phyloP scores from a whole-genome alignment of 805 yeast species.

The Candida maris region DNA sequence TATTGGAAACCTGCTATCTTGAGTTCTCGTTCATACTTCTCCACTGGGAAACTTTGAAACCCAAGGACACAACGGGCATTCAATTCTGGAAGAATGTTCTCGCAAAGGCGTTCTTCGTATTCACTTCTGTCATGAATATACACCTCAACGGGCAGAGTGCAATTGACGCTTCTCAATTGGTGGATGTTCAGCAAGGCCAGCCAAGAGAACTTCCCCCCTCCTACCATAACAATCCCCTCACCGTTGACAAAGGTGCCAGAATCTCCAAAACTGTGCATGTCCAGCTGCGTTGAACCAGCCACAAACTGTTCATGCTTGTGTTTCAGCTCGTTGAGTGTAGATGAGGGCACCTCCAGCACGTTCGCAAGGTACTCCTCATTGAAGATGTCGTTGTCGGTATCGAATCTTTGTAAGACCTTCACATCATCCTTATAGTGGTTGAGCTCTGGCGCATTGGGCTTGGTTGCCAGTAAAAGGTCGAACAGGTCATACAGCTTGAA shows the following conservation, averaged over 20 bases:
- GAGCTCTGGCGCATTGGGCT: constrained; percentile 39
- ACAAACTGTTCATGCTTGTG: constrained; percentile 15
- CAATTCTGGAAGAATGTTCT: constrained; percentile 35
- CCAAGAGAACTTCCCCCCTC: constrained; percentile 52
- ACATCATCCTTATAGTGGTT: constrained; percentile 38
- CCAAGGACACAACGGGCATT: constrained; percentile 47
- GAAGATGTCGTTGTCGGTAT: constrained; percentile 38
- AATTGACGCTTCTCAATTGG: constrained; percentile 42
- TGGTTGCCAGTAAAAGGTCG: constrained; percentile 20
- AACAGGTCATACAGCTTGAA: constrained; percentile 22
- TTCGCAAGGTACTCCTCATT: constrained; percentile 43
- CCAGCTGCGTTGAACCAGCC: constrained; percentile 29
- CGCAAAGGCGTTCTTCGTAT: constrained; percentile 47
- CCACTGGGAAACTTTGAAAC: constrained; percentile 28
- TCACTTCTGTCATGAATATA: constrained; percentile 42
- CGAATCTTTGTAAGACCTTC: constrained; percentile 43
- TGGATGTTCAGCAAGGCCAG: constrained; percentile 45
- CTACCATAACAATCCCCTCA: constrained; percentile 46
- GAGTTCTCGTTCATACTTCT: constrained; percentile 20
- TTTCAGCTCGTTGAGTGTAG: constrained; percentile 22
- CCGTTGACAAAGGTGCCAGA: constrained; percentile 11
- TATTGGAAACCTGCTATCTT: constrained; percentile 46
- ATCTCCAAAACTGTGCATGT: constrained; percentile 34
- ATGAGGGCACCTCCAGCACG: constrained; percentile 37
- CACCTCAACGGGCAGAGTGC: constrained; percentile 48